phyloP scores from a whole-genome alignment of 441 rosid species.

The Brassica hybrid region DNA sequence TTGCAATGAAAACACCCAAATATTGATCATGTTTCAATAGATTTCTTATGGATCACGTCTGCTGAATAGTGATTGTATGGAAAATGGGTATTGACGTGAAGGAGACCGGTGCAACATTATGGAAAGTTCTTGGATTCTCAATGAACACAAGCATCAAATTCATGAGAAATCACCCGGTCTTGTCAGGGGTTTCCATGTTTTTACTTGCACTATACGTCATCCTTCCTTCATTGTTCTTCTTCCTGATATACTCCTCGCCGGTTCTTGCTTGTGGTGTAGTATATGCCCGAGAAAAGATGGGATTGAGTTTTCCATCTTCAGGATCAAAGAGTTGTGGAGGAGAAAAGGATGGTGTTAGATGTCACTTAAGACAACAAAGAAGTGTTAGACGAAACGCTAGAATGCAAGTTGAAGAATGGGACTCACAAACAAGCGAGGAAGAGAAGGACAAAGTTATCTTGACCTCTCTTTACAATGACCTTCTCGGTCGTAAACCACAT shows the following conservation, averaged over 20 bases:
- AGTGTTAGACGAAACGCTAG: conserved; percentile 54
- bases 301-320: conserved; percentile 25
- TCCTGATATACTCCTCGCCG: conserved; percentile 60
- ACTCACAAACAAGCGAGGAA: conserved; percentile 38
- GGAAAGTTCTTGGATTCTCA: conserved; percentile 49
- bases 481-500: conserved; percentile 36
- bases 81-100: conserved; percentile 62
- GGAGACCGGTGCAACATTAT: conserved; percentile 41
- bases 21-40: conserved; percentile 5
- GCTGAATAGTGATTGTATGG: conserved; percentile 7
- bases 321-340: conserved; percentile 20
- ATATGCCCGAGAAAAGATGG: conserved; percentile 42
- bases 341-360: conserved; percentile 20
- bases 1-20: neutral
- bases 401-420: conserved; percentile 48
- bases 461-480: conserved; percentile 31
- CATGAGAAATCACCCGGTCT: conserved; percentile 55
- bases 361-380: conserved; percentile 46
- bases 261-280: conserved; percentile 46
- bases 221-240: conserved; percentile 61
- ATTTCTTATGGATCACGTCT: neutral
- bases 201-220: conserved; percentile 51
- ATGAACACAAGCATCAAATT: conserved; percentile 39
- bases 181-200: conserved; percentile 44
- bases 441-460: conserved; percentile 37